phyloP scores from a whole-genome alignment of 345 rosid species.

The Arabidopsis arenosa region DNA sequence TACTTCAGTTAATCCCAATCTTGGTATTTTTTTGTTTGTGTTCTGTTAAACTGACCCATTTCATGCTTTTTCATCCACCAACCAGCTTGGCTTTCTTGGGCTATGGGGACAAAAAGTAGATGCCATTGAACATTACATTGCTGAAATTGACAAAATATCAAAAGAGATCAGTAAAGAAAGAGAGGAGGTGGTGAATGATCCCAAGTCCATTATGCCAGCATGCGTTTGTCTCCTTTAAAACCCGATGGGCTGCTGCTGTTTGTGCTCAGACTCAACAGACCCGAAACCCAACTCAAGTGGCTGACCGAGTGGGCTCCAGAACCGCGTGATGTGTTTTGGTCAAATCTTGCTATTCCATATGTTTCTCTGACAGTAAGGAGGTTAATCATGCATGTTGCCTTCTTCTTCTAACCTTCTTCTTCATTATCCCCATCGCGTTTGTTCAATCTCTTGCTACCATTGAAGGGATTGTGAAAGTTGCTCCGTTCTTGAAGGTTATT shows the following conservation, averaged over 20 bases:
- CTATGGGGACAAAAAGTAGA: conserved; percentile 81
- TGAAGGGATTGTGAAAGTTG: conserved; percentile 75
- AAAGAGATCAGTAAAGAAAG: conserved; percentile 75
- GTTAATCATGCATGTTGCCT: conserved; percentile 80
- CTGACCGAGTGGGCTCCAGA: conserved; percentile 98
- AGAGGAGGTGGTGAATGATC: conserved; percentile 70
- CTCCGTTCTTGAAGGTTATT: conserved; percentile 68
- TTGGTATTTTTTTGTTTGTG: not conserved
- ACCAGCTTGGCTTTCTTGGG: conserved; percentile 92
- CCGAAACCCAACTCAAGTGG: conserved; percentile 86
- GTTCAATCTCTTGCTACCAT: conserved; percentile 93
- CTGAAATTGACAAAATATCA: conserved; percentile 67
- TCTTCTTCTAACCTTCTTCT: conserved; percentile 96
- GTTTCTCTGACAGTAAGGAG: conserved; percentile 73
- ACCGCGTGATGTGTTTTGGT: conserved; percentile 94
- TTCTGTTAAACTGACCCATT: conserved; percentile 19
- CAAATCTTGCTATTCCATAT: conserved; percentile 86
- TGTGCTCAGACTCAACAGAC: conserved; percentile 98
- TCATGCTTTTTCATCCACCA: conserved; percentile 22
- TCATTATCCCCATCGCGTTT: conserved; percentile 86
- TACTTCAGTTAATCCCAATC: conserved; percentile 33
- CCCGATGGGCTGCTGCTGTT: conserved; percentile 97
- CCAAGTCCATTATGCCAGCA: conserved; percentile 84
- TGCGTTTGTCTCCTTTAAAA: conserved; percentile 96
- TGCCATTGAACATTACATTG: conserved; percentile 69